Base-by-base conservation (phyloP, 805 yeast genomes). In the Wickerhamiella dianesei region DNA sequence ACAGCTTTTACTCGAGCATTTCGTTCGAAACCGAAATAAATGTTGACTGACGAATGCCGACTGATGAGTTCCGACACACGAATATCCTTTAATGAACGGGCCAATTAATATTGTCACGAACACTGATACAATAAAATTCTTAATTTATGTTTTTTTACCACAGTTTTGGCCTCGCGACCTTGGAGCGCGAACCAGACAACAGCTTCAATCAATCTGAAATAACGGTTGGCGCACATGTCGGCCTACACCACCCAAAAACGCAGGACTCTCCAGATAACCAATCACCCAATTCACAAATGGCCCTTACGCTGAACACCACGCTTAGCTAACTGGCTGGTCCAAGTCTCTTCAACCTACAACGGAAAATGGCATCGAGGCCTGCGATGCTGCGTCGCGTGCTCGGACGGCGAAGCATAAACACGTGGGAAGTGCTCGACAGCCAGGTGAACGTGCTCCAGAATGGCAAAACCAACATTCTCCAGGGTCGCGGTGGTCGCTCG, bases 401-500 rank as follows among this genome's bases (percentile, higher is more conserved):
- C 8, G 21, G 20, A 12, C 45, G 45, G 37, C 57, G 63, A 37
- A 46, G 53, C 32, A 56, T 62, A 45, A 65, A 67, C 53, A 61
- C 67, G 18, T 59, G 65, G 43, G 66, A 62, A 44, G 59, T 57
- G 47, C 54, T 71, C 44, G 68, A 67, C 50, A 70, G 76, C 48
- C 92, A 84, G 64, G 66, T 65, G 41, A 63, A 65, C 54, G 77
- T 84, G 64, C 80, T 89, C 47, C 73, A 77, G 53, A 70, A 73
- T 45, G 95, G 95, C 21, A 82, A 85, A 59, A 80, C 86, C 40
- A 72, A 77, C 55, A 62, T 81, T 40, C 64, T 82, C n/a, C 69
- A 71, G 35, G 95, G 95, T 50, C 66, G 75, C 44, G 92, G 94
- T 42, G 94, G 94, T 25, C 62, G 71, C 49, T 80, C 89, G 3